Evolutionary conservation across 306 rosid species (phyloP), one percentile per base, ranked within the genome.

Genomic region (Albizia julibrissin): DNA sequence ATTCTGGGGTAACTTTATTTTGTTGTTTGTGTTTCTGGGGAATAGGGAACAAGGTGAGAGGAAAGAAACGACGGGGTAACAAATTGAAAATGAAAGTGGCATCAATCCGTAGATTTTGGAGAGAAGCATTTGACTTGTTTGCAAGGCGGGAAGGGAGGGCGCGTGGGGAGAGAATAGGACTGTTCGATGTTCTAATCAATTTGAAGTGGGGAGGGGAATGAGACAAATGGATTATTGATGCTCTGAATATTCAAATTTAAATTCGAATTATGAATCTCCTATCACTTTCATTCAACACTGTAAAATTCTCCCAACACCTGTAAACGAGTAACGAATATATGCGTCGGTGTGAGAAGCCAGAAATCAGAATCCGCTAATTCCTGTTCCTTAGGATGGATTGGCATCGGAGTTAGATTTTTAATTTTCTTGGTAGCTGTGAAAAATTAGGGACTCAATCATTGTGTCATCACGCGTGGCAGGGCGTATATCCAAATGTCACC

Each of bases 31-130:
- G 22, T 22, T 27, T 44, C 22, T 16, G 42, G 52, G 34, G 16
- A 10, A 21, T 1, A 24, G 22, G 44, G 44, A 50, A 40, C 27
- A 39, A 2, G 19, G 52, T 10, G 3, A 16, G 22, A 0, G 10
- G 39, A 27, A 61, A 61, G 69, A 62, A 62, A 5, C 13, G 19
- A 26, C 19, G 21, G 14, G 29, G 6, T 12, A 27, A 62, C 4
- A 26, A 62, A 62, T 49, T 79, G 79, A 88, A 76, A 62, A 33
- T 37, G 78, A 65, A 72, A 79, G 29, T 18, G 19, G 54, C 37
- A 69, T 14, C 5, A 19, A 39, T 14, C 22, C 50, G 0, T 34
- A 4, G 6, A 12, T 54, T 22, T 75, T 37, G 40, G 40, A 6
- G 8, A 69, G 39, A 44, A 44, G 24, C 31, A 71, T 76, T 15